These are phyloP conservation scores for Climacium dendroides DNA, from an alignment of 225 moss, liverwort and hornwort genomes.

Conservation along the genomic window DNA sequence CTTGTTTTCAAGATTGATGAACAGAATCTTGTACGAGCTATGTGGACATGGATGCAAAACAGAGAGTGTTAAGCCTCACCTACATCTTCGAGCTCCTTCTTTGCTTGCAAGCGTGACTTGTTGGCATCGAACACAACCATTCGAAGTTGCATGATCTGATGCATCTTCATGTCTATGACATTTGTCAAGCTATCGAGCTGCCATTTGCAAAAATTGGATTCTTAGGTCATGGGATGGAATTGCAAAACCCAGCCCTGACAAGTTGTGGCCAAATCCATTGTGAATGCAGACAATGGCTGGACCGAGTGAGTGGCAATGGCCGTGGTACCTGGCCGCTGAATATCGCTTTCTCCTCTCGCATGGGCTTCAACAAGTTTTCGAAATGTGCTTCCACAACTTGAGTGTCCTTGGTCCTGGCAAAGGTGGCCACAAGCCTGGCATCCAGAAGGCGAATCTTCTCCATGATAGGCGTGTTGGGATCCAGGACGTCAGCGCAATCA, in stretches of 20 bases:
- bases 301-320: background rate
- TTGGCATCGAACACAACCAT: slow-evolving; percentile 46
- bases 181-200: slow-evolving; percentile 60
- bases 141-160: slow-evolving; percentile 49
- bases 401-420: slow-evolving; percentile 38
- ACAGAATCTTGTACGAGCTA: background rate
- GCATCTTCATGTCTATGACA: slow-evolving; percentile 33
- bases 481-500: slow-evolving; percentile 51
- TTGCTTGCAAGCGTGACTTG: slow-evolving; percentile 62
- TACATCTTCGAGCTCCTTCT: slow-evolving; percentile 83
- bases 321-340: slow-evolving; percentile 44
- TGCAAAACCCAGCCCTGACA: background rate
- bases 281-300: background rate
- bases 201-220: background rate
- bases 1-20: background rate
- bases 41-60: background rate
- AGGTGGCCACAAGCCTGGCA: slow-evolving; percentile 18
- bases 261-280: background rate
- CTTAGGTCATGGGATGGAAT: background rate
- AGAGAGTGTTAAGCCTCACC: slow-evolving; percentile 31
- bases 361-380: slow-evolving; percentile 42
- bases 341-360: slow-evolving; percentile 59
- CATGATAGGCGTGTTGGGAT: slow-evolving; percentile 62
- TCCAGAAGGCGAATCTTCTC: slow-evolving; percentile 49
- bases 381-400: slow-evolving; percentile 45